phyloP scores from a whole-genome alignment of 805 yeast genomes.

The Wickerhamomyces canadensis region DNA sequence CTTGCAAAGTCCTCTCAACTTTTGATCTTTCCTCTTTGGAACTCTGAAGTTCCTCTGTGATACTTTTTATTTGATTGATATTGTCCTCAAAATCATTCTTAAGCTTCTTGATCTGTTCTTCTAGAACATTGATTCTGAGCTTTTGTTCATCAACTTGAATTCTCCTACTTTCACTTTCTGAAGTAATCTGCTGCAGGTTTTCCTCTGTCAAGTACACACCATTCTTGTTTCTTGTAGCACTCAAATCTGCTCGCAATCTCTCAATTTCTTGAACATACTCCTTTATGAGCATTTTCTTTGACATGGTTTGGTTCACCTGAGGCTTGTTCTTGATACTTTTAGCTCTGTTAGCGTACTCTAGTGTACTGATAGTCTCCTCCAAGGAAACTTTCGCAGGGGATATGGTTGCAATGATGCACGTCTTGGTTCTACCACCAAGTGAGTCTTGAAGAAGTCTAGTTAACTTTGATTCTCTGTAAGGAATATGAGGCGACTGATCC shows the following conservation, averaged over 20 bases:
- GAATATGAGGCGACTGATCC: conserved; percentile 63
- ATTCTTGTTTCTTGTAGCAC: conserved; percentile 57
- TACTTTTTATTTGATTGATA: conserved; percentile 19
- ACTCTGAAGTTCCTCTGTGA: conserved; percentile 9
- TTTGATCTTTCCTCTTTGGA: conserved; percentile 10
- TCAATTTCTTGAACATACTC: conserved; percentile 52
- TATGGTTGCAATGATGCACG: conserved; percentile 77
- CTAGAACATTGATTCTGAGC: conserved; percentile 40
- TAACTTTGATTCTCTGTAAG: conserved; percentile 79
- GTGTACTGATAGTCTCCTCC: conserved; percentile 74
- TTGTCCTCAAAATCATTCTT: conserved; percentile 36
- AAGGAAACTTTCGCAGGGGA: conserved; percentile 70
- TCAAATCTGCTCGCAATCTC: conserved; percentile 52
- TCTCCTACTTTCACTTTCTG: conserved; percentile 41
- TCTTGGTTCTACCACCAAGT: conserved; percentile 77
- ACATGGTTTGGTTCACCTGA: conserved; percentile 53
- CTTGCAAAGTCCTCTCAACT: conserved; percentile 7
- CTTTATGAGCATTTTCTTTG: conserved; percentile 50
- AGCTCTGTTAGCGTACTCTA: conserved; percentile 81
- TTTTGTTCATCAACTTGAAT: conserved; percentile 47
- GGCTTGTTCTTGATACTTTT: conserved; percentile 67
- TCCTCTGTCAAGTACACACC: conserved; percentile 59
- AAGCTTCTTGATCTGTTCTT: conserved; percentile 38
- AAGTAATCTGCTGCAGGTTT: conserved; percentile 40
- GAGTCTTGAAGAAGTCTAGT: conserved; percentile 78